Percentiles rank a stretch among this genome's conserved stretches.
Conservation (phyloP, 2,329 filamentous ascomycete genomes). For the Madurella mycetomatis region DNA sequence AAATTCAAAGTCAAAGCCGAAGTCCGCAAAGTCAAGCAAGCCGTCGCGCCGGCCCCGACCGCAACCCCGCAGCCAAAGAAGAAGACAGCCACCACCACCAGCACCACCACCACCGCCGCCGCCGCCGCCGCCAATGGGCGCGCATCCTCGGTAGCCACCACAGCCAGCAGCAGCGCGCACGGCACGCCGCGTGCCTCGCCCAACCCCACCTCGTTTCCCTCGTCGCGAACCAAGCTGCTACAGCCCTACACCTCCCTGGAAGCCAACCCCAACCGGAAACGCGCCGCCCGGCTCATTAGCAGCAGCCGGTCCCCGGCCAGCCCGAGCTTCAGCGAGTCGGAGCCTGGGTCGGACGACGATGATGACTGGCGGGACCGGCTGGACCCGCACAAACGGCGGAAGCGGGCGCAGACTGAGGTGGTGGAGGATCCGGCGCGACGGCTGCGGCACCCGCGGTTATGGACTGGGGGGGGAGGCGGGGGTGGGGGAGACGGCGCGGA, state of each 20-base stretch:
- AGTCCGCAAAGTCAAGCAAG: conserved; percentile 32
- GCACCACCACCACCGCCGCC: conserved; percentile 26
- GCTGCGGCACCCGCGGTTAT: conserved; percentile 38
- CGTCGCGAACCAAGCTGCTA: not conserved
- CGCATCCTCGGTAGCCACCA: conserved; percentile 35
- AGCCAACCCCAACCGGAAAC: conserved; percentile 40
- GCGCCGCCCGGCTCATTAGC: conserved; percentile 37
- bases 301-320: conserved; percentile 43
- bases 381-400: conserved; percentile 46
- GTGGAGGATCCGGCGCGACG: conserved; percentile 45
- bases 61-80: conserved; percentile 23
- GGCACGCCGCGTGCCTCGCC: conserved; percentile 24
- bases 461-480: conserved; percentile 37
- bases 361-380: conserved; percentile 46
- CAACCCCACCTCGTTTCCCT: conserved; percentile 5
- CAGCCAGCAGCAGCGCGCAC: conserved; percentile 28
- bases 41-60: conserved; percentile 38
- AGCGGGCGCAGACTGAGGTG: conserved; percentile 36
- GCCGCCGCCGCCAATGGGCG: conserved; percentile 33
- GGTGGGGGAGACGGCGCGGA: conserved; percentile 31
- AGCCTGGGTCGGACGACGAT: conserved; percentile 48
- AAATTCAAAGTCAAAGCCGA: conserved; percentile 53
- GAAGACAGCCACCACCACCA: conserved; percentile 31
- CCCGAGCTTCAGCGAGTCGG: conserved; percentile 46
- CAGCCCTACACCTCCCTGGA: conserved; percentile 4